These are phyloP conservation scores for Craterostigma plantagineum DNA, from an alignment of 257 asterid species.

Conservation along the genomic window DNA sequence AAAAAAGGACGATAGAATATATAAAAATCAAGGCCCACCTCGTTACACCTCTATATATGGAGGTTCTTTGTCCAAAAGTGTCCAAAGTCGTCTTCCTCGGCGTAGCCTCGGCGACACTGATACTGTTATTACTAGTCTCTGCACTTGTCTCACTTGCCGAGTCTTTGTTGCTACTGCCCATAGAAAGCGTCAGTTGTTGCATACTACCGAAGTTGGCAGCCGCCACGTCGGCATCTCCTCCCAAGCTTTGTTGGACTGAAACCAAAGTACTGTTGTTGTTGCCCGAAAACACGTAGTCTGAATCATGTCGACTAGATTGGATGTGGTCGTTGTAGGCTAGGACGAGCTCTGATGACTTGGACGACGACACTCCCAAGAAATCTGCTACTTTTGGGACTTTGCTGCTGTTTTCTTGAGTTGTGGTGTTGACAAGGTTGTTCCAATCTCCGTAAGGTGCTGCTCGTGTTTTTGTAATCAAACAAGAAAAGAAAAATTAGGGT, in stretches of 20 bases:
- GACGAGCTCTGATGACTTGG: constrained; percentile 27
- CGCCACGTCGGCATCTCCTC: too few relatives aligned
- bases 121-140: constrained; percentile 10
- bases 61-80: constrained; percentile 92
- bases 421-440: constrained; percentile 32
- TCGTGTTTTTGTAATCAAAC: not conserved
- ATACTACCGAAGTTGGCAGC: not conserved
- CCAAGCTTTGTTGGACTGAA: too few relatives aligned
- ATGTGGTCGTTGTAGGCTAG: constrained; percentile 37
- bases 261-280: constrained; percentile 15
- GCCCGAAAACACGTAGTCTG: constrained; percentile 33
- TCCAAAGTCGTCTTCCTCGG: constrained; percentile 59
- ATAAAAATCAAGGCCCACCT: constrained; percentile 30
- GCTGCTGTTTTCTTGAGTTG: constrained; percentile 14
- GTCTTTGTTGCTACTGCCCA: constrained; percentile 44
- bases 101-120: constrained; percentile 43
- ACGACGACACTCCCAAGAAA: constrained; percentile 48
- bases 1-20: too few relatives aligned
- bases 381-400: constrained; percentile 66
- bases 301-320: constrained; percentile 10
- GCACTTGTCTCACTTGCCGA: constrained; percentile 23
- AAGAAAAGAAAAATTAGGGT: too few relatives aligned
- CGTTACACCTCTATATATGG: constrained; percentile 87
- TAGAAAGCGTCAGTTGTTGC: constrained; percentile 60
- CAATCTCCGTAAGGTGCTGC: constrained; percentile 29